A percentile compares a stretch with the other conserved stretches of the same genome.
Evolutionary conservation across 2,329 filamentous ascomycete genomes (phyloP).

Genomic region (Beauveria rudraprayagi): DNA sequence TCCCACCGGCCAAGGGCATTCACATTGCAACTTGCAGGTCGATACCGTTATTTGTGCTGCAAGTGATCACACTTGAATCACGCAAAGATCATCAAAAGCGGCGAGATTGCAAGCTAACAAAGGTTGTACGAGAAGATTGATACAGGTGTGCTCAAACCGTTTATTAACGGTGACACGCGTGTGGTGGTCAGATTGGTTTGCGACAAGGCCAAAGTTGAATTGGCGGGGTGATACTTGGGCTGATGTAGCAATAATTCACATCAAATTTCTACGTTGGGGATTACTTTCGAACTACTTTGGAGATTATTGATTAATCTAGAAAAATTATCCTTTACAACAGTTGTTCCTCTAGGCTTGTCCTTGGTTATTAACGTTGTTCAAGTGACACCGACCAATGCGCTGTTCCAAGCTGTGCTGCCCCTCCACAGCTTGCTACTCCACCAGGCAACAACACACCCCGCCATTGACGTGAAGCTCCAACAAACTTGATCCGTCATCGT

Average conservation of each 20-base stretch:
- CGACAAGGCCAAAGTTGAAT: neutral
- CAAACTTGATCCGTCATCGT: neutral
- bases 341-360: too few species aligned
- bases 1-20: neutral
- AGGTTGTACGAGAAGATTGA: neutral
- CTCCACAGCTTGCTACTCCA: conserved; percentile 4
- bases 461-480: conserved; percentile 5
- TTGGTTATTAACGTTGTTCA: too few species aligned
- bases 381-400: neutral
- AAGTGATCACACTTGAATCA: too few species aligned
- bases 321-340: too few species aligned
- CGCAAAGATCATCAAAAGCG: neutral
- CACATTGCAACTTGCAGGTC: neutral
- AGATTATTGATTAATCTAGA: too few species aligned
- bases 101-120: neutral
- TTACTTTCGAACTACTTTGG: too few species aligned
- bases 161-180: neutral
- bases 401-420: neutral
- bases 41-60: neutral
- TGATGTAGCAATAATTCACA: too few species aligned
- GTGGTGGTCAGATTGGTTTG: neutral
- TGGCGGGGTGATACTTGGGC: too few species aligned
- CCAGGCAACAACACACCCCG: conserved; percentile 8
- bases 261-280: too few species aligned
- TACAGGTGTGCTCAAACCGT: neutral